Conservation (phyloP, 805 yeast species). For the Tetrapisispora namnaoensis region DNA sequence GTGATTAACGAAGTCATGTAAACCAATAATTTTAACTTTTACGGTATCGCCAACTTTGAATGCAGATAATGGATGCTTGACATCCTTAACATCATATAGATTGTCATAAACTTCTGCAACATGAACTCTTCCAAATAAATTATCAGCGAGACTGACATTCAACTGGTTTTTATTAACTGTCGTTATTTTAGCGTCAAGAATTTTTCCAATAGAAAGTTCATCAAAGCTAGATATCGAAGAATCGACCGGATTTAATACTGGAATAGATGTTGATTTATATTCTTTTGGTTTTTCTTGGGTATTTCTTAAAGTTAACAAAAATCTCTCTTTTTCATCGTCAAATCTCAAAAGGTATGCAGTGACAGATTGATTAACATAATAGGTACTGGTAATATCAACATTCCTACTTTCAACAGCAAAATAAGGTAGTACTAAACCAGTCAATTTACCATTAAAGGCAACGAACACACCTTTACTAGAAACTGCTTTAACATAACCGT, state of each 20-base stretch:
- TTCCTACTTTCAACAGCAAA: slow-evolving; percentile 48
- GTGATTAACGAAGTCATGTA: slow-evolving; percentile 60
- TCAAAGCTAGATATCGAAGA: slow-evolving; percentile 34
- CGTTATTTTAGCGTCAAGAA: slow-evolving; percentile 51
- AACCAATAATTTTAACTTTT: slow-evolving; percentile 63
- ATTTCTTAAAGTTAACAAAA: slow-evolving; percentile 52
- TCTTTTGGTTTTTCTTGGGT: slow-evolving; percentile 15
- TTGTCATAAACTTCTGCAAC: slow-evolving; percentile 56
- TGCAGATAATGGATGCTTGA: slow-evolving; percentile 45
- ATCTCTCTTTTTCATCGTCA: slow-evolving; percentile 63
- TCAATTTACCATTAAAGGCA: slow-evolving; percentile 66
- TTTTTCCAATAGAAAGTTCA: slow-evolving; percentile 51
- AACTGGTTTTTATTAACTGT: slow-evolving; percentile 64
- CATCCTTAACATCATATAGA: slow-evolving; percentile 45
- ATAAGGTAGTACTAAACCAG: slow-evolving; percentile 74
- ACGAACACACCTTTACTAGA: slow-evolving; percentile 79
- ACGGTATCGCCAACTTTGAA: slow-evolving; percentile 51
- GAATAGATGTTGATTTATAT: slow-evolving; percentile 3
- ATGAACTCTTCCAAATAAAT: slow-evolving; percentile 71
- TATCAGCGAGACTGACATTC: slow-evolving; percentile 66
- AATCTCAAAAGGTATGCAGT: slow-evolving; percentile 53
- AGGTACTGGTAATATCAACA: slow-evolving; percentile 46
- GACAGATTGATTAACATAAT: slow-evolving; percentile 60
- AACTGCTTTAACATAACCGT: slow-evolving; percentile 71
- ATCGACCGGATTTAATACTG: slow-evolving; percentile 52